Evolutionary conservation across 768 basidiomycete species (phyloP), one percentile per base, ranked within the genome.

Genomic region (Hygrophorus pudorinus): DNA sequence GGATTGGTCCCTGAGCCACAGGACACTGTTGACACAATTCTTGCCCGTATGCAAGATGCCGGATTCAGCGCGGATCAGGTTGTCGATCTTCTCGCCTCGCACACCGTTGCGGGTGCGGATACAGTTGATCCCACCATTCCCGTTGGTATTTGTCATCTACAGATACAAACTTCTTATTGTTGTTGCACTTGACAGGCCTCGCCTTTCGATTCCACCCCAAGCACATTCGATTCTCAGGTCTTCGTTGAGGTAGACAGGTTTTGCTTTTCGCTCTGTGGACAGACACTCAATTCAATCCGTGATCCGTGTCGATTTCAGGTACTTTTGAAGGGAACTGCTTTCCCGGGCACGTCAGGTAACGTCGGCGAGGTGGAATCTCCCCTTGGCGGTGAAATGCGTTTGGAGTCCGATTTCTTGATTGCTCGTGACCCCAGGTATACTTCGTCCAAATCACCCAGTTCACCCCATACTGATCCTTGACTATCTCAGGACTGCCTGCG

Each of bases 401-500:
- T 63, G 10, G 58, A 60, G 40, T 60, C 60, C 7, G 62, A 63
- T 45, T 44, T 44, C 27, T 45, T 38, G 3, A 21, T 62, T 13
- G 57, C 59, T 16, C 56, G 58, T 13, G 55, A 62, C 42, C 21
- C 49, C 2, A 46, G 51, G 56, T 58, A 14, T 24, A 16, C 29
- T 18, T 24, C 24, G 33, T 30, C 10, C 1, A 13, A 8, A 20
- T 13, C 10, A 17, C 35, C 11, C 28, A 9, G 0, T 18, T 9
- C 7, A 44, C 17, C n/a, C 30, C 14, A 2, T 11, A 16, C 10
- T 42, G 3, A 20, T 38, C 24, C 24, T 24, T 24, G 24, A 24
- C 24, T 24, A 24, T 30, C 13, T 31, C 30, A 57, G 58, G 28
- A 68, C 67, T 16, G 65, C 68, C 12, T 68, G 68, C 54, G 46